Percentiles rank a stretch among this genome's conserved stretches.
Conservation (phyloP, 2,329 filamentous ascomycete species). For the Pseudocercospora cruenta region DNA sequence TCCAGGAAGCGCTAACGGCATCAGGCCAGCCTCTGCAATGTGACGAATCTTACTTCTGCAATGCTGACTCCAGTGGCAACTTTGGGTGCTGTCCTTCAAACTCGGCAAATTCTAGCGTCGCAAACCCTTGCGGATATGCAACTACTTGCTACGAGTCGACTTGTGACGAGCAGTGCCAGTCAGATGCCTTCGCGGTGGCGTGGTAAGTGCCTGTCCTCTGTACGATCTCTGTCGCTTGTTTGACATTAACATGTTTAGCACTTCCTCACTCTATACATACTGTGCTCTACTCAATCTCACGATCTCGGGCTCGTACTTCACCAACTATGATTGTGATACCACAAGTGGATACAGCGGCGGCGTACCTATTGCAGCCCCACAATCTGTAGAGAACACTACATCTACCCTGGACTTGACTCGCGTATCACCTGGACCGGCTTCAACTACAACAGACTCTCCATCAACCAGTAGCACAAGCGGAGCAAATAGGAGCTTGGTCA, state of each 20-base stretch:
- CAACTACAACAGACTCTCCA: background rate
- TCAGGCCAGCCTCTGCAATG: background rate
- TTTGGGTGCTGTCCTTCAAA: background rate
- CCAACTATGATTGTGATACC: background rate
- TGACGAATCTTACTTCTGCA: background rate
- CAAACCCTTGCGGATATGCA: background rate
- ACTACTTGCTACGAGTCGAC: background rate
- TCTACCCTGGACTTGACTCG: background rate
- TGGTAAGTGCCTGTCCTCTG: background rate
- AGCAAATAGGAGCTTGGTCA: background rate
- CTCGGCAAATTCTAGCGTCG: background rate
- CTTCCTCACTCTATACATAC: background rate
- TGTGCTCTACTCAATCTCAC: background rate
- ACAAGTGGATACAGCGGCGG: background rate
- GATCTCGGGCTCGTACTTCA: background rate
- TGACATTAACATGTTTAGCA: background rate
- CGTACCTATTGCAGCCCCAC: background rate
- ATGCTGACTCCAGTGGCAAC: background rate
- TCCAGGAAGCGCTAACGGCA: background rate
- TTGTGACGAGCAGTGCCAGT: background rate
- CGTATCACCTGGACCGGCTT: background rate
- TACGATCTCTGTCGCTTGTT: background rate
- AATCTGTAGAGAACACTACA: background rate
- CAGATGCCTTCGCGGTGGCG: background rate
- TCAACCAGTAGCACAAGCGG: background rate